Conservation (phyloP, 805 yeast species). For the Priceomyces carsonii region DNA sequence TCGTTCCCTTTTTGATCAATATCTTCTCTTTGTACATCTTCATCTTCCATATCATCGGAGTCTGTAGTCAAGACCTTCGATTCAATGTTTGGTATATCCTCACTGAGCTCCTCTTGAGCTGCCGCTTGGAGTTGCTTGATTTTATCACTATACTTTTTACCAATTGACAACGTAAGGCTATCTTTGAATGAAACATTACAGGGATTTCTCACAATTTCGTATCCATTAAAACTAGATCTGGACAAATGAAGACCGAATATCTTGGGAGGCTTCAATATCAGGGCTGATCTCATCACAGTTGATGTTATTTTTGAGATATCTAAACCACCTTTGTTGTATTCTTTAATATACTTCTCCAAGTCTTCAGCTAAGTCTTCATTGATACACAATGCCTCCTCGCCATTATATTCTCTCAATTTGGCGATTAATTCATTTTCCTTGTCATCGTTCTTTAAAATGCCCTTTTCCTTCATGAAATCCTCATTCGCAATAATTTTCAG, state of each 20-base stretch:
- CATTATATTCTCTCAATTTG: slow-evolving; percentile 34
- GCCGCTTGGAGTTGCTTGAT: slow-evolving; percentile 34
- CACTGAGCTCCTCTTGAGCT: slow-evolving; percentile 18
- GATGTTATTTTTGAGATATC: slow-evolving; percentile 52
- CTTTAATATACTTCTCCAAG: slow-evolving; percentile 47
- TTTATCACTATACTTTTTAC: slow-evolving; percentile 39
- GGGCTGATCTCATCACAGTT: slow-evolving; percentile 65
- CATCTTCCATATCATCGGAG: slow-evolving; percentile 31
- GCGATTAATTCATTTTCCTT: slow-evolving; percentile 24
- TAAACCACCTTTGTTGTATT: slow-evolving; percentile 46
- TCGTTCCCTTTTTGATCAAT: slow-evolving; percentile 34
- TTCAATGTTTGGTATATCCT: slow-evolving; percentile 11
- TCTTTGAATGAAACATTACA: slow-evolving; percentile 72
- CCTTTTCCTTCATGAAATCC: slow-evolving; percentile 19
- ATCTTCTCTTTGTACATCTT: slow-evolving; percentile 38
- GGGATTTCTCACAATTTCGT: slow-evolving; percentile 67
- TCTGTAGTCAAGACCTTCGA: slow-evolving; percentile 29
- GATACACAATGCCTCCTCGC: slow-evolving; percentile 44
- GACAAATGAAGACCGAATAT: slow-evolving; percentile 81
- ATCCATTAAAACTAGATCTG: slow-evolving; percentile 74
- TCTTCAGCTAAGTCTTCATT: slow-evolving; percentile 66
- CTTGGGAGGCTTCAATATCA: slow-evolving; percentile 65
- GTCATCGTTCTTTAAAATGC: slow-evolving; percentile 22
- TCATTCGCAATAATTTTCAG: slow-evolving; percentile 31
- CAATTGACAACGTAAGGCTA: slow-evolving; percentile 47